Evolutionary conservation across 768 basidiomycete species (phyloP), one percentile per base, ranked within the genome.

Genomic region (Tulasnella sp.): DNA sequence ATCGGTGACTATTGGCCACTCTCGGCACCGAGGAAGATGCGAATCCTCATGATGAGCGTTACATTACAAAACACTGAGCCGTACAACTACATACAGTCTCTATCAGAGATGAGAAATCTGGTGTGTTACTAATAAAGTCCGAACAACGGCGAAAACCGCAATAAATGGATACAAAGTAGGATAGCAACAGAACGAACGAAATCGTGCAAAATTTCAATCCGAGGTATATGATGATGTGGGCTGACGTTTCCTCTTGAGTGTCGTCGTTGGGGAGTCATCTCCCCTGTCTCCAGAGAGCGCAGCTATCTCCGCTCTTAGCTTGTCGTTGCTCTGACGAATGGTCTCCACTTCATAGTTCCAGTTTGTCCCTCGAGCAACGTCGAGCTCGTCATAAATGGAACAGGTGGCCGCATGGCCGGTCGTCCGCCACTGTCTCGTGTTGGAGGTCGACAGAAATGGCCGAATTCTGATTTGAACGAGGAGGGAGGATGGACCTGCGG

Each of bases 311-410:
- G 70, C 72, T 34, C 68, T 66, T 30, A 75, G 58, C 54, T 67
- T 65, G 29, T 68, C 61, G 64, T 75, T 75, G 29, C 69, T 63
- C 29, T 69, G 64, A 19, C 70, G 65, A 17, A 74, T 65, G 56
- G 73, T 73, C 56, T 74, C 72, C 23, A 75, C 61, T 60, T 75
- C 74, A 66, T 73, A 76, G 61, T 75, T 74, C 74, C 75, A 76
- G 27, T 73, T 74, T 19, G 74, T 75, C 3, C 71, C 72, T 3
- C 74, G 63, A 0, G 72, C 72, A 3, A 71, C 73, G 44, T 76
- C 73, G 27, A 76, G 67, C 63, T 75, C 74, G 55, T 75, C 73
- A 51, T 75, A 76, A 13, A 76, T 63, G 66, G 74, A 72, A 21
- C 50, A 29, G 34, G 17, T 34, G 5, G 51, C 29, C 23, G 50